Percentiles rank a stretch among this genome's conserved stretches.
Conservation (phyloP, 1,139 yeast genomes). For the Geotrichum aggregatum region DNA sequence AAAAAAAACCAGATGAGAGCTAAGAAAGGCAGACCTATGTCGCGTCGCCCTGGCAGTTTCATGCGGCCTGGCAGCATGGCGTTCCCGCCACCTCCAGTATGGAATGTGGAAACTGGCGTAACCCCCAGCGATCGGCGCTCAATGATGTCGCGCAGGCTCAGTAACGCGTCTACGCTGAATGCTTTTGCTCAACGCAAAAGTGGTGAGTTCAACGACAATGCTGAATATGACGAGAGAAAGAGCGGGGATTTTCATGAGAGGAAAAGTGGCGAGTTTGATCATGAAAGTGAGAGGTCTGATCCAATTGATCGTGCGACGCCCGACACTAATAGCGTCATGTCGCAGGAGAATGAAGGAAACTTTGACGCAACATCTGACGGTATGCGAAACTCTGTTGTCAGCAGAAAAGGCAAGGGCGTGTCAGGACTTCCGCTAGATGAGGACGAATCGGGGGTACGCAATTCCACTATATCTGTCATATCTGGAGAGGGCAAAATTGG, state of each 20-base stretch:
- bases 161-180: constrained; percentile 14
- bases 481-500: constrained; percentile 12
- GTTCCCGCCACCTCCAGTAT: constrained; percentile 21
- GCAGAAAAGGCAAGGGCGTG: constrained; percentile 10
- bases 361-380: background rate
- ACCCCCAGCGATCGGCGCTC: constrained; percentile 11
- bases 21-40: constrained; percentile 13
- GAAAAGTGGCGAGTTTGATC: background rate
- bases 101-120: constrained; percentile 19
- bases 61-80: constrained; percentile 21
- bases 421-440: background rate
- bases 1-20: constrained; percentile 23
- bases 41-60: constrained; percentile 14
- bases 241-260: background rate
- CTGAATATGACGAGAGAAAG: too few species aligned
- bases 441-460: background rate
- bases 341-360: constrained; percentile 23
- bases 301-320: background rate
- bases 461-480: constrained; percentile 1
- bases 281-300: background rate
- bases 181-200: constrained; percentile 7
- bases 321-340: constrained; percentile 3
- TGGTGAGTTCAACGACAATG: constrained; percentile 1
- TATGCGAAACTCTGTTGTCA: background rate
- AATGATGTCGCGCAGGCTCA: constrained; percentile 5